These are phyloP conservation scores for Fusarium pseudograminearum DNA, from an alignment of 2,329 filamentous ascomycete species.

Conservation along the genomic window DNA sequence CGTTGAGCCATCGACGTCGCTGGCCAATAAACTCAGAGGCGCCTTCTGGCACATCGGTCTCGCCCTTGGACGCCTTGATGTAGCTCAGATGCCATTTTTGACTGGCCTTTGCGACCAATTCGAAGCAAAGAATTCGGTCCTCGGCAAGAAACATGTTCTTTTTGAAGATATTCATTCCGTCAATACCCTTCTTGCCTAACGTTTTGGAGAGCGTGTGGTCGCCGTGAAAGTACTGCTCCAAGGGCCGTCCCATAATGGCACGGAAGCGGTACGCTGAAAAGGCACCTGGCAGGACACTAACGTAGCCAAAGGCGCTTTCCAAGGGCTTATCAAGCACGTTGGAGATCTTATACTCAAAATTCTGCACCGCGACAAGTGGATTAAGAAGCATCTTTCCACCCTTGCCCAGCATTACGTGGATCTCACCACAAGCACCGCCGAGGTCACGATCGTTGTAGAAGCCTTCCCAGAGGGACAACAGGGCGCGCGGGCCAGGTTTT, in stretches of 20 bases:
- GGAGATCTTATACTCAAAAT: slow-evolving; percentile 46
- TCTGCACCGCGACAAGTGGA: slow-evolving; percentile 45
- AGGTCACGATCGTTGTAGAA: slow-evolving; percentile 45
- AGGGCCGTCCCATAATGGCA: slow-evolving; percentile 42
- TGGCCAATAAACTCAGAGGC: slow-evolving; percentile 43
- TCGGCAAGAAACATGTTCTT: slow-evolving; percentile 47
- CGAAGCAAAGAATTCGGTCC: slow-evolving; percentile 45
- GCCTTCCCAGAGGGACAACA: slow-evolving; percentile 43
- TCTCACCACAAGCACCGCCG: slow-evolving; percentile 44
- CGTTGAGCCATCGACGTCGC: slow-evolving; percentile 44
- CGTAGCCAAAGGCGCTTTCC: slow-evolving; percentile 45
- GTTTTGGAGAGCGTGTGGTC: slow-evolving; percentile 45
- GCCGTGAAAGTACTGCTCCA: slow-evolving; percentile 46
- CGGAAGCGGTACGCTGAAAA: slow-evolving; percentile 45
- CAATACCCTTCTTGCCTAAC: slow-evolving; percentile 45
- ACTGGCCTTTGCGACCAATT: slow-evolving; percentile 43
- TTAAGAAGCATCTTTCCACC: slow-evolving; percentile 41
- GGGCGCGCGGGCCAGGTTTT: slow-evolving; percentile 41
- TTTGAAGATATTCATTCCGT: slow-evolving; percentile 47
- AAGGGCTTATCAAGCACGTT: slow-evolving; percentile 45
- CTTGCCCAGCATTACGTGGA: slow-evolving; percentile 46
- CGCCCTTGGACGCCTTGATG: slow-evolving; percentile 45
- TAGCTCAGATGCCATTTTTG: slow-evolving; percentile 47
- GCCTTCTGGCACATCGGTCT: slow-evolving; percentile 44
- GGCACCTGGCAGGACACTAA: slow-evolving; percentile 43